A percentile compares a stretch with the other conserved stretches of the same genome.
Evolutionary conservation across 805 yeast species (phyloP).

Genomic region (Kuraishia borneana): DNA sequence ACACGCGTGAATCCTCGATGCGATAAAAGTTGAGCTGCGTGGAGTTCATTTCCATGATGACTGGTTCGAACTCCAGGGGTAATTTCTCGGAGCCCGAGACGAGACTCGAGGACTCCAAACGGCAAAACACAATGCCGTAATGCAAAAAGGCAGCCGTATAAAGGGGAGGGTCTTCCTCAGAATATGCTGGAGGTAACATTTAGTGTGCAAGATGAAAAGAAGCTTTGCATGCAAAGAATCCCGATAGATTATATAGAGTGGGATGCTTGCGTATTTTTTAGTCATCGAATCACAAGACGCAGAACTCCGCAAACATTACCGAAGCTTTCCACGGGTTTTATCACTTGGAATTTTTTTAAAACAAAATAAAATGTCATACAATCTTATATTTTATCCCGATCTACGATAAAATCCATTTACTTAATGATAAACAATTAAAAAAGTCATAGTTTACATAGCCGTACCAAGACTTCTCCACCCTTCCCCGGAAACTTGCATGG

Average conservation of each 20-base stretch:
- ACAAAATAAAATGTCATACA: background rate
- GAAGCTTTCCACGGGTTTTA: background rate
- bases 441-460: background rate
- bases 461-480: too few species aligned
- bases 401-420: background rate
- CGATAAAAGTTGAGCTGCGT: conserved; percentile 17
- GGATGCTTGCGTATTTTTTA: too few species aligned
- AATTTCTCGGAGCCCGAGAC: background rate
- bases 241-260: too few species aligned
- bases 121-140: background rate
- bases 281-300: too few species aligned
- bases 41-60: conserved; percentile 19
- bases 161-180: conserved; percentile 1
- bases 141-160: conserved; percentile 1
- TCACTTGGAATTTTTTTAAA: background rate
- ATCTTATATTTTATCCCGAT: background rate
- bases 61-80: conserved; percentile 8
- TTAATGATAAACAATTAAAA: background rate
- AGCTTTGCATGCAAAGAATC: too few species aligned
- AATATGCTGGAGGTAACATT: background rate
- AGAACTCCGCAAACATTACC: background rate
- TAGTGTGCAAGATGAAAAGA: conserved; percentile 1
- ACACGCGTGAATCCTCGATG: conserved; percentile 6
- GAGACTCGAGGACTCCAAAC: conserved; percentile 2
- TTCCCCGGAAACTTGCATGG: too few species aligned